Evolutionary conservation across 2,329 filamentous ascomycete genomes (phyloP).

Genomic region (Calonectria crousiana): DNA sequence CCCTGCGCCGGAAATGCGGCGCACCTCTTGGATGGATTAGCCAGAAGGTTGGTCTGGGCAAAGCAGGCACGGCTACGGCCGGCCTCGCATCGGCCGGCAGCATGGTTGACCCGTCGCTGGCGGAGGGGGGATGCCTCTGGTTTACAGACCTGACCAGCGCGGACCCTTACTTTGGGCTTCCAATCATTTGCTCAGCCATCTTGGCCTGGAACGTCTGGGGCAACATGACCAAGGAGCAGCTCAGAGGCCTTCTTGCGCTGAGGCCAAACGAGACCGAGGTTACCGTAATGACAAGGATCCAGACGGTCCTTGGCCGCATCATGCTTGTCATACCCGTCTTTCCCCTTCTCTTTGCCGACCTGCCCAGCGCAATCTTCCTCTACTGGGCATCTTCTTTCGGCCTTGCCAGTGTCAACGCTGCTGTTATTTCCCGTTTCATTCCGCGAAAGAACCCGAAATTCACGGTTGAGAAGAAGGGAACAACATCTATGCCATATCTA

Average conservation of each 20-base stretch:
- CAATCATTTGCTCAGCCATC: slow-evolving; percentile 50
- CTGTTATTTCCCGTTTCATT: slow-evolving; percentile 42
- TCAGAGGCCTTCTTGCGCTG: slow-evolving; percentile 43
- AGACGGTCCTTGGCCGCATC: slow-evolving; percentile 45
- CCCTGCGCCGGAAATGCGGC: slow-evolving; percentile 59
- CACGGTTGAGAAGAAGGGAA: slow-evolving; percentile 21
- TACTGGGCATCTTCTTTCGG: slow-evolving; percentile 55
- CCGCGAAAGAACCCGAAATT: slow-evolving; percentile 34
- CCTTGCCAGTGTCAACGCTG: slow-evolving; percentile 50
- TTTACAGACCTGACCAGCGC: slow-evolving; percentile 65
- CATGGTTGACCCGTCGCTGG: slow-evolving; percentile 55
- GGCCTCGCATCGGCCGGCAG: slow-evolving; percentile 40
- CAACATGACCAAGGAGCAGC: slow-evolving; percentile 44
- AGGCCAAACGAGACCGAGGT: slow-evolving; percentile 26
- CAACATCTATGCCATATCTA: slow-evolving; percentile 38
- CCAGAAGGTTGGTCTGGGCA: slow-evolving; percentile 46
- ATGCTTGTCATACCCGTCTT: slow-evolving; percentile 50
- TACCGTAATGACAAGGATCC: slow-evolving; percentile 36
- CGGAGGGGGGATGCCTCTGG: slow-evolving; percentile 66
- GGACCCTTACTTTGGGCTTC: slow-evolving; percentile 65
- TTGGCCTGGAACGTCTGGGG: slow-evolving; percentile 47
- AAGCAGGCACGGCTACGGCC: slow-evolving; percentile 35
- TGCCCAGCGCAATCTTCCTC: slow-evolving; percentile 56
- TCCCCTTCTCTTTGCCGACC: slow-evolving; percentile 49
- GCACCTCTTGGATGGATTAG: slow-evolving; percentile 48